A percentile compares a stretch with the other conserved stretches of the same genome.
phyloP scores from a whole-genome alignment of 208 protist genomes.

The Leishmania arabica region DNA sequence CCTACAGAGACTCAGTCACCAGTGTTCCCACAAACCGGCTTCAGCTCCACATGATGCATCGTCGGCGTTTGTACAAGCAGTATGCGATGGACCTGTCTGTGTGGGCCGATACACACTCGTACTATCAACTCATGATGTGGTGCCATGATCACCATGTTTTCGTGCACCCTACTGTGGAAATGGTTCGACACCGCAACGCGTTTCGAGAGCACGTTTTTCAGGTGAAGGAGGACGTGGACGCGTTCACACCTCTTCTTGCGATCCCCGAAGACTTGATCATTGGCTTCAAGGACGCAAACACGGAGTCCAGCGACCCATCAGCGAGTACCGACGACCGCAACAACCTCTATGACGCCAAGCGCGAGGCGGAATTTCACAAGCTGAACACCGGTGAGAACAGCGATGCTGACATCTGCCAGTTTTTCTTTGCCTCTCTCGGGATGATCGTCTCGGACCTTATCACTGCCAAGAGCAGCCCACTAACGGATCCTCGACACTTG shows the following conservation, averaged over 20 bases:
- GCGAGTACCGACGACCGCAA: constrained; percentile 41
- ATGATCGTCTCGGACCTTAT: constrained; percentile 90
- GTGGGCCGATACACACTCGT: constrained; percentile 72
- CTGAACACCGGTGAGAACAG: constrained; percentile 57
- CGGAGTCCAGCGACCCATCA: constrained; percentile 11
- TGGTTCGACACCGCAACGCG: constrained; percentile 37
- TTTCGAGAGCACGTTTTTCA: constrained; percentile 83
- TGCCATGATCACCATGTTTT: constrained; percentile 83
- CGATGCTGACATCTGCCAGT: constrained; percentile 81
- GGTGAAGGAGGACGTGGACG: constrained; percentile 52
- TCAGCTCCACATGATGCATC: constrained; percentile 53
- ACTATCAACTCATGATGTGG: constrained; percentile 90
- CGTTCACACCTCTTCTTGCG: constrained; percentile 75
- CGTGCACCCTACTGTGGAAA: constrained; percentile 64
- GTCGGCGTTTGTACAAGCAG: constrained; percentile 57
- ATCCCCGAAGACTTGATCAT: constrained; percentile 80
- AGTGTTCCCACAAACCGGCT: not conserved
- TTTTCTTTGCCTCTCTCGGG: constrained; percentile 85
- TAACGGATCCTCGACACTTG: constrained; percentile 67
- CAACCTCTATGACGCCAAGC: constrained; percentile 61
- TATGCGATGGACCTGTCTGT: constrained; percentile 59
- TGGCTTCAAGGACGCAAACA: constrained; percentile 67
- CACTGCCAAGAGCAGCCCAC: constrained; percentile 70
- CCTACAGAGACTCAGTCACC: not conserved
- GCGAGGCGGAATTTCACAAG: constrained; percentile 77